A percentile compares a stretch with the other conserved stretches of the same genome.
Conservation (phyloP, 2,329 filamentous ascomycete genomes). For the Samsoniella hepiali region DNA sequence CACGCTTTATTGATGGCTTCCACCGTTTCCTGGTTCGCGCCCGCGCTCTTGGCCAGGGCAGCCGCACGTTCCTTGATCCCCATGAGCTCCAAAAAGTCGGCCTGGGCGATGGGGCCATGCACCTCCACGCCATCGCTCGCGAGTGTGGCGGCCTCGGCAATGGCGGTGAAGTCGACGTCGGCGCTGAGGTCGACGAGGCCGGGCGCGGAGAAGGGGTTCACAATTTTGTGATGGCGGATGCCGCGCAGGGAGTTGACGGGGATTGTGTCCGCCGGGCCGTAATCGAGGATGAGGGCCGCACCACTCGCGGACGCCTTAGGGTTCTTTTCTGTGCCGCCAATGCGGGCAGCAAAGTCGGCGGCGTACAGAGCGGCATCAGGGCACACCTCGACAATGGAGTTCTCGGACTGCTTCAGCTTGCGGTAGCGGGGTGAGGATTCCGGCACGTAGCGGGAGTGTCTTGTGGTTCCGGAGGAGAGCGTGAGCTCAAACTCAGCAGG, state of each 20-base stretch:
- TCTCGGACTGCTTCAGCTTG: constrained; percentile 62
- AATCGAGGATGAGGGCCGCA: constrained; percentile 93
- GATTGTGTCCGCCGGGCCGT: constrained; percentile 74
- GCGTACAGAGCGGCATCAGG: constrained; percentile 81
- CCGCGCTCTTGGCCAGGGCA: constrained; percentile 54
- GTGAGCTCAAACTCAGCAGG: constrained; percentile 85
- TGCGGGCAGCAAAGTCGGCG: constrained; percentile 76
- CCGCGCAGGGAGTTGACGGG: constrained; percentile 88
- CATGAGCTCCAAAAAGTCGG: constrained; percentile 72
- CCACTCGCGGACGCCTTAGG: constrained; percentile 66
- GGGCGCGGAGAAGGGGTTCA: constrained; percentile 75
- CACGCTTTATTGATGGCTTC: constrained; percentile 69
- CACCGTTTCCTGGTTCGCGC: constrained; percentile 43
- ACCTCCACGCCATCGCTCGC: constrained; percentile 82
- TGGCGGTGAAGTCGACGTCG: constrained; percentile 86
- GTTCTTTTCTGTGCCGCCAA: constrained; percentile 62
- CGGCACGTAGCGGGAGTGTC: constrained; percentile 81
- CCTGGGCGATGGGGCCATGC: constrained; percentile 87
- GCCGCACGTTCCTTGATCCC: constrained; percentile 77
- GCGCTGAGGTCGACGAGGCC: constrained; percentile 85
- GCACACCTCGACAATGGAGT: constrained; percentile 81
- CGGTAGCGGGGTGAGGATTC: constrained; percentile 77
- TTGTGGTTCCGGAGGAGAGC: constrained; percentile 69
- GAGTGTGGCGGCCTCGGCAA: constrained; percentile 76
- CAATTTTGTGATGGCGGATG: constrained; percentile 71